A percentile compares a stretch with the other conserved stretches of the same genome.
phyloP scores from a whole-genome alignment of 306 rosid genomes.

The Crataegus laevigata region DNA sequence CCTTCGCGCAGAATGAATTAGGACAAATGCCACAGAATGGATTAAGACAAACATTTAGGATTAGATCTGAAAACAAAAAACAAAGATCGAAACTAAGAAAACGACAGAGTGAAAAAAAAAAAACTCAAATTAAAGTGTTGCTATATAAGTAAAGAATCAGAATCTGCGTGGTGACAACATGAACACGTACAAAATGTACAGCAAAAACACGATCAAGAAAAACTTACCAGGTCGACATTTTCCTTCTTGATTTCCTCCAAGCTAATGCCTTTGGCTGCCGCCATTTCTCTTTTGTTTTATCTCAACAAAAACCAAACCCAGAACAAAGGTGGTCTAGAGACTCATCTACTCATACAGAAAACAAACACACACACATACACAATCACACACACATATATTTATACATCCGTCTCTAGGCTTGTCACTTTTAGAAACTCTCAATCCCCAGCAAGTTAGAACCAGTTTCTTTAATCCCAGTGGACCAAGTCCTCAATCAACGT shows the following conservation, averaged over 20 bases:
- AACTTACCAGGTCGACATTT: constrained; percentile 60
- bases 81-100: neutral
- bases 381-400: neutral
- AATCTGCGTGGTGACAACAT: neutral
- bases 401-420: no score
- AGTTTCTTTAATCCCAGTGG: neutral
- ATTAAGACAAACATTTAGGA: neutral
- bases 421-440: neutral
- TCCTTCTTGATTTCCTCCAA: constrained; percentile 79
- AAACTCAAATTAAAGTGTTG: neutral
- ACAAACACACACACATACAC: neutral
- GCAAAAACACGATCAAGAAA: neutral
- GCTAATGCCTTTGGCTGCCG: constrained; percentile 12
- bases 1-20: no score
- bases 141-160: no score
- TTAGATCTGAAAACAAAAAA: neutral
- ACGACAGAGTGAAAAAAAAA: neutral
- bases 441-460: neutral
- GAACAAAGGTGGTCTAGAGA: neutral
- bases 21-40: no score
- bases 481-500: neutral
- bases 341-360: neutral
- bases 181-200: neutral
- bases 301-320: neutral
- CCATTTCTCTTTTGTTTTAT: neutral